Base-by-base conservation (phyloP, 352 stramenopile species). In the Aphanomyces stellatus region DNA sequence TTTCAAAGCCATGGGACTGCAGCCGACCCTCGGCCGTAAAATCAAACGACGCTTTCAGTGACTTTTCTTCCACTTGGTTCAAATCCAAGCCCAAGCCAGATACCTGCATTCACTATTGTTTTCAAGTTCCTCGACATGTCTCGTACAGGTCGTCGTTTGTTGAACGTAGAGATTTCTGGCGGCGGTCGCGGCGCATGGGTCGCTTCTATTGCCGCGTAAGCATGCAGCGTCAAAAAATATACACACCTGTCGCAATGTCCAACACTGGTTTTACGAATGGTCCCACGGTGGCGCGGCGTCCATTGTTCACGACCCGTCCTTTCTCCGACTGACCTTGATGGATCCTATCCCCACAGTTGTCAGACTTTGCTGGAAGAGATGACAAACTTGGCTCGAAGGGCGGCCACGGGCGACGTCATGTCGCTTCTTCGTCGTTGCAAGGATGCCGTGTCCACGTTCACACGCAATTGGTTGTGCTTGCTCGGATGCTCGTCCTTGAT, bases 1-100 rank as follows among this genome's bases (percentile, higher is more conserved):
- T 93, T 71, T 93, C 85, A 51, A 93, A 93, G 46, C 85, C 85
- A 69, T 93, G 85, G 2, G 85, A 91, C 59, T 93, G 82, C 24
- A 93, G 65, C 41, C 81, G 62, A 2, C 85, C 85, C 31, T 85
- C 82, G 0, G 82, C 82, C 4, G 85, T 88, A 43, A 93, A 93
- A 64, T 93, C 85, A 72, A 91, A 93, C 0, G 82, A 91, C 6
- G 82, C 81, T 25, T 78, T 79, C 11, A 91, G 72, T 0, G 73
- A 72, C 33, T 77, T 79, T 37, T 82, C 78, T 64, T 85, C 86
- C 0, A 88, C 72, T 51, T 87, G 87, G 67, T 91, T 79, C 48
- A 93, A 64, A 31, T 88, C 80, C 4, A 93, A 61, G 13, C 74
- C 72, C 13, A 85, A 72, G 3, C 42, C 33, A 11, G 43, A 13